Conservation (phyloP, 2,329 filamentous ascomycete species). For the Keithomyces neogunnii region DNA sequence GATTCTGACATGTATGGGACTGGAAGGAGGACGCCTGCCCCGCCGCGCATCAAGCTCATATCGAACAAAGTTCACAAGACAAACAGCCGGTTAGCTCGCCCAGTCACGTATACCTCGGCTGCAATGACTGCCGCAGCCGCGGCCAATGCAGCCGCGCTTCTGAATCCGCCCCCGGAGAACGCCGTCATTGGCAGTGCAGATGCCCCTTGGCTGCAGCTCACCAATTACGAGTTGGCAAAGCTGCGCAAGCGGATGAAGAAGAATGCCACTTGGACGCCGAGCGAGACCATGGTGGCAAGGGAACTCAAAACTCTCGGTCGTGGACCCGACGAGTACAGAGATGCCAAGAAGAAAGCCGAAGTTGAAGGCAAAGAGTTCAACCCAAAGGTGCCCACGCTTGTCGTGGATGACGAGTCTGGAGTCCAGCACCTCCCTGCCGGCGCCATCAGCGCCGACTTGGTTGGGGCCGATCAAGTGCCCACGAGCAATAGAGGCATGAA, state of each 20-base stretch:
- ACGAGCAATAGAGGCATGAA: conserved; percentile 68
- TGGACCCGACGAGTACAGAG: conserved; percentile 52
- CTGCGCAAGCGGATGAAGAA: conserved; percentile 86
- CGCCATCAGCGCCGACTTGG: conserved; percentile 48
- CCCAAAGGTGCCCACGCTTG: conserved; percentile 22
- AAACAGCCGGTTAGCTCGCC: conserved; percentile 30
- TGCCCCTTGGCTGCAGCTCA: conserved; percentile 58
- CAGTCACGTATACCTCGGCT: conserved; percentile 24
- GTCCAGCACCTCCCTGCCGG: conserved; percentile 47
- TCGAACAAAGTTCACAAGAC: conserved; percentile 34
- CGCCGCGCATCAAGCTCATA: conserved; percentile 42
- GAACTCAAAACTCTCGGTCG: conserved; percentile 66
- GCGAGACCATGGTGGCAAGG: conserved; percentile 75
- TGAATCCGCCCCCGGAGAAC: conserved; percentile 52
- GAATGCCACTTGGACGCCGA: conserved; percentile 78
- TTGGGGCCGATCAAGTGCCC: conserved; percentile 52
- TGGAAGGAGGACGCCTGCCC: conserved; percentile 25
- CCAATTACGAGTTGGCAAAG: conserved; percentile 55
- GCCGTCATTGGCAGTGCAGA: conserved; percentile 50
- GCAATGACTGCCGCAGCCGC: conserved; percentile 29
- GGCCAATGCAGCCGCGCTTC: conserved; percentile 31
- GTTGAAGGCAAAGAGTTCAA: conserved; percentile 56
- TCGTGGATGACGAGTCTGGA: conserved; percentile 41
- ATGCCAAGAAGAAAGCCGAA: conserved; percentile 56
- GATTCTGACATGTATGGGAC: conserved; percentile 34